These are phyloP conservation scores for Tillandsia fasciculata DNA, from an alignment of 176 grass and related monocot genomes.

Conservation along the genomic window DNA sequence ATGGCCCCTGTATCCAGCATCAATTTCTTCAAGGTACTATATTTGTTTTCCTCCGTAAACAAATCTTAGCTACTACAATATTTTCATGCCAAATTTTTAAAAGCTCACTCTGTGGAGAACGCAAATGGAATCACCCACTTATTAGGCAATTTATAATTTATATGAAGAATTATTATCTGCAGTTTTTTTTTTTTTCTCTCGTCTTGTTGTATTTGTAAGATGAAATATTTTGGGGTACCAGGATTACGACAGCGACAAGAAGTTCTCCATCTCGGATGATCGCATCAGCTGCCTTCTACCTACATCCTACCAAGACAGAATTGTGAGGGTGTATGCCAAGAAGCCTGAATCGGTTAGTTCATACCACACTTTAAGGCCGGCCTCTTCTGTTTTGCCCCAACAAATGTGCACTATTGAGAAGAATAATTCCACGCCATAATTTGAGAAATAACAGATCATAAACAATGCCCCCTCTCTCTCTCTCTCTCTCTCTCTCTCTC, in stretches of 20 bases:
- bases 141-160: no score
- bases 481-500: constrained; percentile 1
- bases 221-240: constrained; percentile 19
- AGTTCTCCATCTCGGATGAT: constrained; percentile 73
- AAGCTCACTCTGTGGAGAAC: neutral
- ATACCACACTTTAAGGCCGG: neutral
- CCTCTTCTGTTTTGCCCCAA: no score
- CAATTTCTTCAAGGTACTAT: constrained; percentile 87
- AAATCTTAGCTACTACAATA: neutral
- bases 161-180: no score
- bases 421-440: no score
- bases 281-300: constrained; percentile 81
- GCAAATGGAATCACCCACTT: no score
- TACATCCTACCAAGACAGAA: constrained; percentile 55
- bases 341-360: constrained; percentile 59
- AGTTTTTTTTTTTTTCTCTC: neutral
- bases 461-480: no score
- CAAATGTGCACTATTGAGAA: no score
- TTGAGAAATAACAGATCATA: no score
- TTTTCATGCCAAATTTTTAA: neutral
- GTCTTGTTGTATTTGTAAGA: neutral
- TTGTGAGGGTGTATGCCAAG: constrained; percentile 83
- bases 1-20: constrained; percentile 36
- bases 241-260: constrained; percentile 60
- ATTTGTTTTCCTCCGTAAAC: constrained; percentile 6